Base-by-base conservation (phyloP, 306 rosid species). In the Abrus pulchellus region DNA sequence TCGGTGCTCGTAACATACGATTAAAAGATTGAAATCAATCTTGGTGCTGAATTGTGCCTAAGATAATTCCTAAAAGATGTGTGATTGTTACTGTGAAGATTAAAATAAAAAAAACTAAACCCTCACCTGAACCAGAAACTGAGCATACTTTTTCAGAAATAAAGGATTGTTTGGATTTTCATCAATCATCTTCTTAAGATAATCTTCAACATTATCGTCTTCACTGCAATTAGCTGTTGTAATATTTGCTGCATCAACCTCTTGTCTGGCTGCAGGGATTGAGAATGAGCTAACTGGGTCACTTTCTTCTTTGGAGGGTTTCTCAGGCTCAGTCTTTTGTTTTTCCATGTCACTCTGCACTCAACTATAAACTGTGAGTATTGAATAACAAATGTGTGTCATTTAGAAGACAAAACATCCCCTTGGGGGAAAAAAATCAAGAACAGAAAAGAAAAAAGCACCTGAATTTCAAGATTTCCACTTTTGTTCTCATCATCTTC, bases 111-210 rank as follows among this genome's bases (percentile, higher is more conserved):
- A 64, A 2, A 30, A 57, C 63, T 11, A 47, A 44, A 48, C 40
- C 59, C 85, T 86, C 79, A 94, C 99, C 97, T 86, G 92, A 53
- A 66, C 62, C 80, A 94, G 90, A 86, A 90, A 87, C 80, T 68
- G 90, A 66, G 94, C 98, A 45, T 93, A 93, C 79, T 84, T 93
- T 82, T 85, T 87, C 83, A 93, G 83, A 80, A 90, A 79, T 86
- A 85, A 72, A 77, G 91, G 87, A 68, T 89, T 82, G 36, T 75
- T 54, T 12, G 97, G 93, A 83, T 88, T 81, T 83, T 86, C 87
- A 49, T 85, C 84, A 36, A 93, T 53, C 89, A 85, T 80, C 82
- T 84, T 93, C 88, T 82, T 82, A 55, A 87, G 83, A 84, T 86
- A 75, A 55, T 85, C 88, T 76, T 86, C 89, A 52, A 78, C 57